These are phyloP conservation scores for Malus hybrid DNA, from an alignment of 331 rosid species.

Conservation along the genomic window DNA sequence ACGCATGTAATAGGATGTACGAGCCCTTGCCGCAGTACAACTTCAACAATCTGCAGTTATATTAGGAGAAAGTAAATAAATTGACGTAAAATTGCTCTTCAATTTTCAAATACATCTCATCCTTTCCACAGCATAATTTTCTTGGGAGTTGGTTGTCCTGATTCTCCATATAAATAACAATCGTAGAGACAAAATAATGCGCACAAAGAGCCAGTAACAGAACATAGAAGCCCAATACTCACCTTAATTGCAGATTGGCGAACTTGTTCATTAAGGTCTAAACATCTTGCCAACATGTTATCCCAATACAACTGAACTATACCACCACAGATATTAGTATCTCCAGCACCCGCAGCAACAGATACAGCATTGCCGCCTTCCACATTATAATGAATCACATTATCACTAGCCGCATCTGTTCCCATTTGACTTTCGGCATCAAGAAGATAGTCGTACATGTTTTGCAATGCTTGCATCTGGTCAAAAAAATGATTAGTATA, in stretches of 20 bases:
- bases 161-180: not conserved
- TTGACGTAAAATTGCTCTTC: not conserved
- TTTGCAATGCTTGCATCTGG: conserved; percentile 97
- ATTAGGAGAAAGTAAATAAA: not conserved
- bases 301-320: conserved; percentile 94
- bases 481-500: conserved; percentile 28
- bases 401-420: conserved; percentile 40
- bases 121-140: not conserved
- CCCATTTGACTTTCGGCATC: conserved; percentile 93
- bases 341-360: conserved; percentile 99
- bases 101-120: not conserved
- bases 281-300: conserved; percentile 65
- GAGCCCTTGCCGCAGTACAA: conserved; percentile 97
- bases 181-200: not conserved
- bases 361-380: conserved; percentile 75
- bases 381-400: conserved; percentile 31
- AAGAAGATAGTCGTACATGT: conserved; percentile 78
- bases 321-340: conserved; percentile 97
- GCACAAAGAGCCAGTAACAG: not conserved
- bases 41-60: conserved; percentile 75
- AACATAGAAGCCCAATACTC: conserved; percentile 23
- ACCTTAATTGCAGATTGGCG: conserved; percentile 91
- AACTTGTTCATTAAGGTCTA: conserved; percentile 70
- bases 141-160: not conserved
- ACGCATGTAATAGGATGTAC: conserved; percentile 98